Evolutionary conservation across 2,329 filamentous ascomycete species (phyloP).

Genomic region (Cytospora mali): DNA sequence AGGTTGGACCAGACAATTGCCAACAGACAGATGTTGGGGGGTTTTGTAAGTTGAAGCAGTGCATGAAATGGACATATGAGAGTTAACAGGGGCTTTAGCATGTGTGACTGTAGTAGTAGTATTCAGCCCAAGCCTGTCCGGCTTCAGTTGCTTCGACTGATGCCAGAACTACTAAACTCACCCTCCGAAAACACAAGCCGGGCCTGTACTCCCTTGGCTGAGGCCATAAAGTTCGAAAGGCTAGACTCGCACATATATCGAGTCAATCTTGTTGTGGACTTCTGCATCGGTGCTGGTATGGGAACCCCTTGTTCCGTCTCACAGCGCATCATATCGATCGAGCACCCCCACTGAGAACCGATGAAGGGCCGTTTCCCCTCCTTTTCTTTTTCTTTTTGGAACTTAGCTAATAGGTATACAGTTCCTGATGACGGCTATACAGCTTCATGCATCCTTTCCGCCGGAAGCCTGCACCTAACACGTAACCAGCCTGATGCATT

Average conservation of each 20-base stretch:
- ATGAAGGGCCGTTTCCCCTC: too few species aligned
- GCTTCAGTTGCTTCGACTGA: not conserved
- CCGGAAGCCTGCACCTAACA: slow-evolving; percentile 40
- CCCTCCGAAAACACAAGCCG: slow-evolving; percentile 3
- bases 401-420: slow-evolving; percentile 22
- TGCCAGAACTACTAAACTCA: not conserved
- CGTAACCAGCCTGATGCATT: slow-evolving; percentile 43
- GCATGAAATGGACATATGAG: not conserved
- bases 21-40: not conserved
- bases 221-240: slow-evolving; percentile 31
- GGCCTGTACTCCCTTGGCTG: slow-evolving; percentile 22
- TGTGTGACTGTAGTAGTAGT: not conserved
- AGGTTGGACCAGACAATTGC: not conserved
- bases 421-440: slow-evolving; percentile 53
- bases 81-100: not conserved
- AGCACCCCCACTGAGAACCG: not conserved
- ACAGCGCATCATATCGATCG: not conserved
- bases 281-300: slow-evolving; percentile 34
- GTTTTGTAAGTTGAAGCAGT: not conserved
- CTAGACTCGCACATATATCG: slow-evolving; percentile 33
- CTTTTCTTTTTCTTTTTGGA: too few species aligned
- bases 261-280: slow-evolving; percentile 31
- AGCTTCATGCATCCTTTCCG: slow-evolving; percentile 43
- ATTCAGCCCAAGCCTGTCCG: not conserved
- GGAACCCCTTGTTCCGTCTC: not conserved